These are phyloP conservation scores for Ophiostoma perfectum DNA, from an alignment of 2,329 filamentous ascomycete genomes.

Conservation along the genomic window DNA sequence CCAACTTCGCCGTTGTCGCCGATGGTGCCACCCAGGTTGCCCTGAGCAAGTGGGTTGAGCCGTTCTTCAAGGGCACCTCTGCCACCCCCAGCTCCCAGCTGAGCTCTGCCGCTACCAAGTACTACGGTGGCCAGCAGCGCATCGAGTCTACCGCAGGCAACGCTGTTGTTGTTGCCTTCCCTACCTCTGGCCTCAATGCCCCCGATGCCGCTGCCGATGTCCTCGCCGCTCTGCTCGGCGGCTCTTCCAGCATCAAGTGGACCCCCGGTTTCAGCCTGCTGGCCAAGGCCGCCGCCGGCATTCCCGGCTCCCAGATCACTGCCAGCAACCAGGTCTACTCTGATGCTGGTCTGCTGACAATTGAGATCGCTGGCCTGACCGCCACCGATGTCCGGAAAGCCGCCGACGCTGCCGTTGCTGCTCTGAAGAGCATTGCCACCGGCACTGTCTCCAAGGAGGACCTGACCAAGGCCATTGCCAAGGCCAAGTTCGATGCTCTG, in stretches of 20 bases:
- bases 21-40: constrained; percentile 75
- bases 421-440: constrained; percentile 72
- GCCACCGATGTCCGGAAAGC: constrained; percentile 67
- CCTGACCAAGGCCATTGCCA: constrained; percentile 81
- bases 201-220: constrained; percentile 90
- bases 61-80: constrained; percentile 78
- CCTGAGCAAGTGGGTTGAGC: constrained; percentile 81
- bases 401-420: constrained; percentile 71
- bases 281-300: constrained; percentile 65
- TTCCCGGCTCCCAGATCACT: constrained; percentile 61
- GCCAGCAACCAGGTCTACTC: constrained; percentile 84
- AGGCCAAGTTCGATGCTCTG: constrained; percentile 88
- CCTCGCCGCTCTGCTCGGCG: constrained; percentile 82
- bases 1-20: constrained; percentile 85
- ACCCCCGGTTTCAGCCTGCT: constrained; percentile 86
- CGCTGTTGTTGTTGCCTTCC: constrained; percentile 85
- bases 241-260: constrained; percentile 92
- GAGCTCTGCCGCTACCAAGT: constrained; percentile 65
- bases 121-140: constrained; percentile 93
- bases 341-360: constrained; percentile 82
- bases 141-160: constrained; percentile 72
- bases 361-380: constrained; percentile 67
- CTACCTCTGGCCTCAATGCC: constrained; percentile 71
- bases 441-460: constrained; percentile 77
- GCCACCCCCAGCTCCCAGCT: constrained; percentile 42